These are phyloP conservation scores for Alnus glutinosa DNA, from an alignment of 306 rosid genomes.

Conservation along the genomic window DNA sequence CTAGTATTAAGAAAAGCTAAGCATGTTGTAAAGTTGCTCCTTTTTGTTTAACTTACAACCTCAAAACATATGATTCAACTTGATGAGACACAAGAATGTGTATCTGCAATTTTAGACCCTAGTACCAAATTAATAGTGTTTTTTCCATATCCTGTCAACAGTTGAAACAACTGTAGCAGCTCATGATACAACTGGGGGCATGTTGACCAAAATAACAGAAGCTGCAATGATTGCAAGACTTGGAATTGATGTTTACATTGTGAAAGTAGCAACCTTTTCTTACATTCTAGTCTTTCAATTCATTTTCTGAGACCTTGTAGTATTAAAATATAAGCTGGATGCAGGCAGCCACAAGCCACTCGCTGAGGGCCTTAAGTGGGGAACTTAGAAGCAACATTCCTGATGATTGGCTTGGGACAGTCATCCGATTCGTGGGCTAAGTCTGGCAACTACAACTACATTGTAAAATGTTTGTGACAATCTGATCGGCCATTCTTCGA, in stretches of 20 bases:
- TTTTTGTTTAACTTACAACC: not conserved
- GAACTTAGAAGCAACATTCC: slow-evolving; percentile 64
- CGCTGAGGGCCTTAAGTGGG: slow-evolving; percentile 72
- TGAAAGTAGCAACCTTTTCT: slow-evolving; percentile 45
- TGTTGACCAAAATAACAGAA: slow-evolving; percentile 78
- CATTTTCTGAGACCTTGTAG: slow-evolving; percentile 7
- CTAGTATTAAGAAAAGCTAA: not conserved
- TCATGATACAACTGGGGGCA: slow-evolving; percentile 92
- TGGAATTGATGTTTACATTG: slow-evolving; percentile 86
- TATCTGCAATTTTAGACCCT: not conserved
- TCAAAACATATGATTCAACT: not conserved
- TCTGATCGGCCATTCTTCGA: not conserved
- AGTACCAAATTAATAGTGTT: not conserved
- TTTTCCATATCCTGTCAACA: slow-evolving; percentile 26
- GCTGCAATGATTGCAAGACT: slow-evolving; percentile 91
- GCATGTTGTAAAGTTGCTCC: not conserved
- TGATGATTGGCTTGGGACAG: slow-evolving; percentile 85
- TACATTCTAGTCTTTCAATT: not conserved
- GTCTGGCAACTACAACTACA: not conserved
- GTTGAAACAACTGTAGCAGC: slow-evolving; percentile 70
- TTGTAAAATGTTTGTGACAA: not conserved
- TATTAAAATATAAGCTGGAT: slow-evolving; percentile 29
- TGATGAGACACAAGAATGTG: not conserved
- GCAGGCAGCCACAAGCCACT: slow-evolving; percentile 89
- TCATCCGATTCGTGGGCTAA: slow-evolving; percentile 53